Evolutionary conservation across 352 stramenopile species (phyloP).

Genomic region (Globisporangium viniferum): DNA sequence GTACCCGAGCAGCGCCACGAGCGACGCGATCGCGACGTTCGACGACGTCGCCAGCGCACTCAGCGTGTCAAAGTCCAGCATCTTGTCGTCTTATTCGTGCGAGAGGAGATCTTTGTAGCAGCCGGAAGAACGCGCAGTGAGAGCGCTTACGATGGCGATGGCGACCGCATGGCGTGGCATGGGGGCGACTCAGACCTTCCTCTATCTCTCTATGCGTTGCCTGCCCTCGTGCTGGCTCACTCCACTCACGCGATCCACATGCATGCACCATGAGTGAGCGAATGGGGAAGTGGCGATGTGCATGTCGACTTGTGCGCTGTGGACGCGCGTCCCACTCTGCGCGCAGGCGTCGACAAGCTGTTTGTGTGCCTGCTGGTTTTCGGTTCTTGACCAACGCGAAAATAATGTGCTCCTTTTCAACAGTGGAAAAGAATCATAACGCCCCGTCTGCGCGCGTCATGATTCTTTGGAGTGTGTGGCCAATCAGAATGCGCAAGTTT

Average conservation of each 20-base stretch:
- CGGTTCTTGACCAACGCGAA: background rate
- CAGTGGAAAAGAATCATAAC: background rate
- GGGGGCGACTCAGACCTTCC: background rate
- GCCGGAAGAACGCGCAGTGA: background rate
- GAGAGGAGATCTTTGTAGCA: background rate
- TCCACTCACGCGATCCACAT: too few relatives aligned
- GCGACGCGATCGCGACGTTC: background rate
- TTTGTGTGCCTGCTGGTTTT: background rate
- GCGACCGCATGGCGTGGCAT: background rate
- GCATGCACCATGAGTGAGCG: too few relatives aligned
- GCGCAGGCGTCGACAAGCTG: background rate
- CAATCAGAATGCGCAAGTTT: background rate
- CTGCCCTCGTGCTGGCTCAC: background rate
- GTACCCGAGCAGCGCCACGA: slow-evolving; percentile 13
- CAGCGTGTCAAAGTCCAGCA: slow-evolving; percentile 3
- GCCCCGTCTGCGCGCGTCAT: background rate
- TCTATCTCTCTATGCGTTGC: background rate
- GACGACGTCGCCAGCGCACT: background rate
- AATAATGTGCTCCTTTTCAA: background rate
- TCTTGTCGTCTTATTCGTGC: background rate
- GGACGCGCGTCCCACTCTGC: background rate
- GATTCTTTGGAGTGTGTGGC: background rate
- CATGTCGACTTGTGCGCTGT: slow-evolving; percentile 2
- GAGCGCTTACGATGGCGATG: background rate
- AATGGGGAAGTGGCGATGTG: too few relatives aligned